These are phyloP conservation scores for Amaranthus palmeri DNA, from an alignment of 148 eudicot genomes.

Conservation along the genomic window DNA sequence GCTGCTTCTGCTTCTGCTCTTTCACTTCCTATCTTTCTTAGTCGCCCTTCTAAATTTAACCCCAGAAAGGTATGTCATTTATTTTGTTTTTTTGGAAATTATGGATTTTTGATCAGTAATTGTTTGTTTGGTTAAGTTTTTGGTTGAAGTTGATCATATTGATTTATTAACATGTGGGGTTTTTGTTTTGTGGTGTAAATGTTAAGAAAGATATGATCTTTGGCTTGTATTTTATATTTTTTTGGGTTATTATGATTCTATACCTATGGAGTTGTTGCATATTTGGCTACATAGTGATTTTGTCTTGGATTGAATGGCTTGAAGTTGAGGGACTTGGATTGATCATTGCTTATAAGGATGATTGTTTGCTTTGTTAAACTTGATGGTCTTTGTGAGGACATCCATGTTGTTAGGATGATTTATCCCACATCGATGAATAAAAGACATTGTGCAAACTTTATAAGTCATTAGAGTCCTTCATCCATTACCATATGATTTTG, in stretches of 20 bases:
- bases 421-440: no score
- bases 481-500: no score
- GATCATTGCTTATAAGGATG: no score
- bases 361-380: no score
- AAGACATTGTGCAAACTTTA: no score
- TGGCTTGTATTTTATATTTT: neutral
- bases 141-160: constrained; percentile 6
- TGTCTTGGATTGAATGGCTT: no score
- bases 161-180: neutral
- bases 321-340: no score
- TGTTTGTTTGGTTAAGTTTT: neutral
- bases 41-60: constrained; percentile 39
- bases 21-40: constrained; percentile 54
- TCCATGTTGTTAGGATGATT: no score
- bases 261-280: no score
- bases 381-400: no score
- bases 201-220: neutral
- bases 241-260: neutral
- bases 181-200: neutral
- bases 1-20: constrained; percentile 66
- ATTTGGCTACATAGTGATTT: no score
- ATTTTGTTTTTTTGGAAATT: neutral
- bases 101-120: neutral
- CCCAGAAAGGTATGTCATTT: constrained; percentile 41
- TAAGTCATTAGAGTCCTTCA: no score